phyloP scores from a whole-genome alignment of 139 green algal species.

The Closterium sp. region DNA sequence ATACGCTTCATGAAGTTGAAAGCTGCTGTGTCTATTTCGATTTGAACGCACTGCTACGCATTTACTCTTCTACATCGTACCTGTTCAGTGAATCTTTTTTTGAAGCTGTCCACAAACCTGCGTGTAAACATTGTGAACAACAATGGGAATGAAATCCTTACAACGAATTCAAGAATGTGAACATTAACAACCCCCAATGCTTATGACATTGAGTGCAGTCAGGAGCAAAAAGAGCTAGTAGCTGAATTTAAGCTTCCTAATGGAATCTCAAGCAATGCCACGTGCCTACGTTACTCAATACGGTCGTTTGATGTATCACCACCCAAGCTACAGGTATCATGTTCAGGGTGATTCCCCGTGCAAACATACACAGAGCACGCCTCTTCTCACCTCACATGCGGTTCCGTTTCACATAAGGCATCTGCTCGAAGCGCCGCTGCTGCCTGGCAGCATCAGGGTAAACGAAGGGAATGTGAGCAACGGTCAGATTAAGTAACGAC shows the following conservation, averaged over 20 bases:
- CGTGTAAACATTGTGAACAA: neutral
- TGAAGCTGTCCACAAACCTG: neutral
- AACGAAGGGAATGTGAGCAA: neutral
- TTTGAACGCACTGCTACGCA: neutral
- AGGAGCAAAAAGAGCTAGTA: neutral
- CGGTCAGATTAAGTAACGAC: neutral
- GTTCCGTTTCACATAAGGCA: neutral
- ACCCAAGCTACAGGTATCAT: neutral
- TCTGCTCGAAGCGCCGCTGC: neutral
- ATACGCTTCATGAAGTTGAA: no score
- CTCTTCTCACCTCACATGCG: neutral
- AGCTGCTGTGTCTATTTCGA: no score
- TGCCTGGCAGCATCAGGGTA: neutral
- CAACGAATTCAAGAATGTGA: no score
- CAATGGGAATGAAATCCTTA: neutral
- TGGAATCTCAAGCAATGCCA: neutral
- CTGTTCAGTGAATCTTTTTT: neutral
- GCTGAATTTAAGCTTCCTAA: neutral
- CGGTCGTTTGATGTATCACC: no score
- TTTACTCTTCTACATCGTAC: neutral
- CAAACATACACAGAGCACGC: neutral
- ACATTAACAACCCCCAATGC: no score
- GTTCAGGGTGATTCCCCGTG: neutral
- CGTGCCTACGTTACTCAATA: no score
- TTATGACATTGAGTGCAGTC: neutral